Percentiles rank a stretch among this genome's conserved stretches.
Conservation (phyloP, 176 grass and related monocot species). For the Raddia guianensis region DNA sequence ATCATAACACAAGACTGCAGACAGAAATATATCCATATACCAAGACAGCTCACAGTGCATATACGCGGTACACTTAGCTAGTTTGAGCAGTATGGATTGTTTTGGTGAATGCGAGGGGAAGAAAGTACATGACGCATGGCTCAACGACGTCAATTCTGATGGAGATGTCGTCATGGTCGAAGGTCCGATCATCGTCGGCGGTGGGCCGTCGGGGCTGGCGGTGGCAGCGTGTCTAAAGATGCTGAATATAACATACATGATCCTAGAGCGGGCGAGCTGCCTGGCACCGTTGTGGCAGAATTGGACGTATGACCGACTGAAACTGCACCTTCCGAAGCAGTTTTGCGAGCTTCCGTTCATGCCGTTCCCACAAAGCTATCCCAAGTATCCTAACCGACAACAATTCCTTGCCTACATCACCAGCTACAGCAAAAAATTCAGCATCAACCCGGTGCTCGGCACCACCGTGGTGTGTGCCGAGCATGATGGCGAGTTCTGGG, state of each 20-base stretch:
- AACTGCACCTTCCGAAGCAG: slow-evolving; percentile 57
- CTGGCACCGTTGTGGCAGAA: slow-evolving; percentile 58
- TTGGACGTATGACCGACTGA: slow-evolving; percentile 55
- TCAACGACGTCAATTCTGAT: background rate
- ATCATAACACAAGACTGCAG: background rate
- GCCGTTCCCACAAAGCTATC: slow-evolving; percentile 50
- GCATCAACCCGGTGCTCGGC: slow-evolving; percentile 46
- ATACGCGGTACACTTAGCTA: background rate
- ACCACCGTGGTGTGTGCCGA: slow-evolving; percentile 47
- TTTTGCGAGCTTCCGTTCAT: slow-evolving; percentile 55
- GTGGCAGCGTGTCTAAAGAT: slow-evolving; percentile 46
- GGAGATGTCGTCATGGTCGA: slow-evolving; percentile 6
- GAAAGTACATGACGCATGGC: background rate
- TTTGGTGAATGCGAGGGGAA: background rate
- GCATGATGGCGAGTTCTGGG: slow-evolving; percentile 36
- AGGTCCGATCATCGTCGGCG: slow-evolving; percentile 58
- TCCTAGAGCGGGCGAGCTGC: slow-evolving; percentile 52
- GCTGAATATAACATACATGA: slow-evolving; percentile 30
- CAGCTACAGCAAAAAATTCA: slow-evolving; percentile 37
- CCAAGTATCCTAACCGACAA: slow-evolving; percentile 43
- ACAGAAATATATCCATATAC: background rate
- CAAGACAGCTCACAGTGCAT: background rate
- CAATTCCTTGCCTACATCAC: slow-evolving; percentile 56
- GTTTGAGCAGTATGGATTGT: background rate
- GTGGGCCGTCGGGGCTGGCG: slow-evolving; percentile 53